Conservation (phyloP, 208 protist genomes). For the Leishmania amazonensis region DNA sequence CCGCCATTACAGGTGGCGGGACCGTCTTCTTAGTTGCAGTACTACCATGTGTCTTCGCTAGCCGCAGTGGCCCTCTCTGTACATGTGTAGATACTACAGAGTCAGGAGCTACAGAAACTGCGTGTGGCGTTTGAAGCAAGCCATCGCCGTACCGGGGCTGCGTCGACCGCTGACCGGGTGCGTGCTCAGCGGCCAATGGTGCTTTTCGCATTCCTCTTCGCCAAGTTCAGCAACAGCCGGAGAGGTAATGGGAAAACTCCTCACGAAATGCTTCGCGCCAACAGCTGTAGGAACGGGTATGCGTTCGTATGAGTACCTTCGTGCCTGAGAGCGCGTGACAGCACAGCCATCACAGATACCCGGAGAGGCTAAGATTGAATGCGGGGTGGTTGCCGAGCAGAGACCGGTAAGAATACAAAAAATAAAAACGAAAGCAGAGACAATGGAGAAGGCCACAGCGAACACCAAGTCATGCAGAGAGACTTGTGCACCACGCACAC, state of each 20-base stretch:
- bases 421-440: not conserved
- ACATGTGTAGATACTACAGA: not conserved
- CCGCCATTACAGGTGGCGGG: not conserved
- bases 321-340: not conserved
- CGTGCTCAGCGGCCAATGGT: not conserved
- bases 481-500: not conserved
- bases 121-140: not conserved
- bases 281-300: not conserved
- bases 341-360: not conserved
- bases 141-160: not conserved
- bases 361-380: not conserved
- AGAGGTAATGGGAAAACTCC: not conserved
- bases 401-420: not conserved
- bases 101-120: not conserved
- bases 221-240: not conserved
- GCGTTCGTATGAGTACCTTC: not conserved
- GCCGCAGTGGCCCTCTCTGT: not conserved
- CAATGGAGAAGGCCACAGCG: not conserved
- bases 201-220: not conserved
- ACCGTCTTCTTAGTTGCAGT: not conserved
- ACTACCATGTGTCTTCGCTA: not conserved
- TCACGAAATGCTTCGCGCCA: not conserved
- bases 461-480: not conserved
- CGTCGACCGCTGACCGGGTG: not conserved
- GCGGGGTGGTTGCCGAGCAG: not conserved